These are phyloP conservation scores for Lasiosphaeria hispida DNA, from an alignment of 495 filamentous ascomycete species.

Conservation along the genomic window DNA sequence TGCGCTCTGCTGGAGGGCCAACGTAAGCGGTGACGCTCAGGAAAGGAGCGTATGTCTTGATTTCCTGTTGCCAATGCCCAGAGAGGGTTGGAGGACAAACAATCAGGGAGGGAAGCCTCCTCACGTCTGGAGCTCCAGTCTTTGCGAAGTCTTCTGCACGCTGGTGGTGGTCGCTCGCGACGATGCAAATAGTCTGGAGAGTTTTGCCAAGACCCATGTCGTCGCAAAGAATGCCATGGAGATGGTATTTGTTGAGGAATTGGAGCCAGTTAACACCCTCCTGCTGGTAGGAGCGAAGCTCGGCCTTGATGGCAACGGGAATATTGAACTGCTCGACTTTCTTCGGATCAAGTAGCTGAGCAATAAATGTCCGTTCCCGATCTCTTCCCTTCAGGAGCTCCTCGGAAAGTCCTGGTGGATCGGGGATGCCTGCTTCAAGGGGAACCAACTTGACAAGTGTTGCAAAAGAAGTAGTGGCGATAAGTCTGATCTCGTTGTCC, in stretches of 20 bases:
- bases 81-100: constrained; percentile 97
- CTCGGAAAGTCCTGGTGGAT: constrained; percentile 88
- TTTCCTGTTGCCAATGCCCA: constrained; percentile 97
- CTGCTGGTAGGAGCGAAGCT: constrained; percentile 93
- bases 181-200: constrained; percentile 94
- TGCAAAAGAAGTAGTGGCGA: constrained; percentile 95
- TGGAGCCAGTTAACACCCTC: constrained; percentile 98
- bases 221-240: constrained; percentile 97
- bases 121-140: constrained; percentile 70
- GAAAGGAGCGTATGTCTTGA: constrained; percentile 92
- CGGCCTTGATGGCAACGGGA: constrained; percentile 94
- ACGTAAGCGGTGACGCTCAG: constrained; percentile 85
- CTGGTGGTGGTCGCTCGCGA: constrained; percentile 93
- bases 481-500: constrained; percentile 88
- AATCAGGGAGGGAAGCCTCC: constrained; percentile 85
- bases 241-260: constrained; percentile 95
- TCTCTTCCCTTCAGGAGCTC: constrained; percentile 87
- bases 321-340: constrained; percentile 94
- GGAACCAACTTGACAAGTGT: constrained; percentile 98
- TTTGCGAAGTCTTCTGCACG: constrained; percentile 84
- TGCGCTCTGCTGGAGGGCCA: constrained; percentile 77
- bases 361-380: constrained; percentile 90
- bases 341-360: constrained; percentile 90
- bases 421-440: constrained; percentile 95
- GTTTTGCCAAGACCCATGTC: constrained; percentile 99